Evolutionary conservation across 768 basidiomycete genomes (phyloP).

Genomic region (Leccinum variicolor): DNA sequence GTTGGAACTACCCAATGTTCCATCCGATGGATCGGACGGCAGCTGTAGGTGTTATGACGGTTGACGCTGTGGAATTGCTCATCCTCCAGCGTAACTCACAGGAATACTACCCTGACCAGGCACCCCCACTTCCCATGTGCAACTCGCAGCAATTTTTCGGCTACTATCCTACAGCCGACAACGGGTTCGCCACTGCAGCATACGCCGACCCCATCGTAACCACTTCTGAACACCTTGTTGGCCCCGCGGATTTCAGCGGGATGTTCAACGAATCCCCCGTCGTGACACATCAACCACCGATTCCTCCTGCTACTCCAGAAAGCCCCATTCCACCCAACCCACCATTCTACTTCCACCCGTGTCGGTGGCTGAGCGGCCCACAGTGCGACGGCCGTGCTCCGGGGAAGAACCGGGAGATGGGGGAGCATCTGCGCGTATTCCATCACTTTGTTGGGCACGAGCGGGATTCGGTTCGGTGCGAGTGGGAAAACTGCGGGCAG

Average conservation of each 20-base stretch:
- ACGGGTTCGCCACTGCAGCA: background rate
- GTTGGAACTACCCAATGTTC: background rate
- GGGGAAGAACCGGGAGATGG: conserved; percentile 30
- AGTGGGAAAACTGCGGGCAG: conserved; percentile 23
- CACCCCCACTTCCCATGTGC: background rate
- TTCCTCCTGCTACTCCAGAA: conserved; percentile 12
- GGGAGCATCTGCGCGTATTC: conserved; percentile 19
- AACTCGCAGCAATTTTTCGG: background rate
- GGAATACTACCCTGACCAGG: conserved; percentile 8
- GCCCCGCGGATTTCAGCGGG: background rate
- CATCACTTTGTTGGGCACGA: conserved; percentile 28
- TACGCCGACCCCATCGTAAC: background rate
- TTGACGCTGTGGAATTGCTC: background rate
- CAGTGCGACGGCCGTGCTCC: conserved; percentile 22
- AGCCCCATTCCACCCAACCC: background rate
- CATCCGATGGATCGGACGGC: background rate
- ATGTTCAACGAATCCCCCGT: background rate
- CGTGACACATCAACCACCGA: conserved; percentile 12
- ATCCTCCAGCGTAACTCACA: background rate
- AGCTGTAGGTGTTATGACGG: conserved; percentile 7
- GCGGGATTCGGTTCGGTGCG: conserved; percentile 21
- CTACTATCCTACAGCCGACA: background rate
- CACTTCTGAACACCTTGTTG: background rate
- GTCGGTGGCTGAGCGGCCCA: conserved; percentile 24
- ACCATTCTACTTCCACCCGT: conserved; percentile 10